Conservation (phyloP, 2,329 filamentous ascomycete genomes). For the Kalaharituber pfeilii region DNA sequence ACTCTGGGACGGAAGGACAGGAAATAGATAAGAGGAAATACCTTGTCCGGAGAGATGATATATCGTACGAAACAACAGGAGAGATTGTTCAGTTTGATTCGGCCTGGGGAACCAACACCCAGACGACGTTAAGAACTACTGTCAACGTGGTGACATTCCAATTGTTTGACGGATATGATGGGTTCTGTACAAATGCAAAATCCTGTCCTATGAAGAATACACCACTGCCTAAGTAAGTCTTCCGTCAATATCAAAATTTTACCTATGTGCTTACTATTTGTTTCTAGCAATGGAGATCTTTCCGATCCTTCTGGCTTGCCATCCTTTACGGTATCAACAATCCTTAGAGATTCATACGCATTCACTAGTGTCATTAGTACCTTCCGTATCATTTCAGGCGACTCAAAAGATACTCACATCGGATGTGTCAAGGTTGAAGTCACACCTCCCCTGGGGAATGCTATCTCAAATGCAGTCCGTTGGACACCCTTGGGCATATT, state of each 20-base stretch:
- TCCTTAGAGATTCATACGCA: slow-evolving; percentile 66
- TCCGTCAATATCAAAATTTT: too few relatives aligned
- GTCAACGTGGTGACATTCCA: slow-evolving; percentile 14
- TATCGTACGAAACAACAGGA: slow-evolving; percentile 7
- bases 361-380: slow-evolving; percentile 67
- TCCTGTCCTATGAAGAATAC: neutral
- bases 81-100: slow-evolving; percentile 6
- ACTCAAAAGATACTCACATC: slow-evolving; percentile 37
- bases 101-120: slow-evolving; percentile 37
- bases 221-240: neutral
- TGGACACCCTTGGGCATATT: slow-evolving; percentile 60
- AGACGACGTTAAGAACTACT: slow-evolving; percentile 48
- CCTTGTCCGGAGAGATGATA: neutral
- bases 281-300: neutral
- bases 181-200: slow-evolving; percentile 7
- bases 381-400: slow-evolving; percentile 58
- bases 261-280: too few relatives aligned
- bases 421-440: slow-evolving; percentile 69
- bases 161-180: slow-evolving; percentile 9
- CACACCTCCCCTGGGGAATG: slow-evolving; percentile 58
- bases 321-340: slow-evolving; percentile 54
- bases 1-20: neutral
- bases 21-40: neutral
- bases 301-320: slow-evolving; percentile 36
- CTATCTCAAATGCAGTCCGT: slow-evolving; percentile 34